These are phyloP conservation scores for Skeletonema tropicum DNA, from an alignment of 108 stramenopile genomes.

Conservation along the genomic window DNA sequence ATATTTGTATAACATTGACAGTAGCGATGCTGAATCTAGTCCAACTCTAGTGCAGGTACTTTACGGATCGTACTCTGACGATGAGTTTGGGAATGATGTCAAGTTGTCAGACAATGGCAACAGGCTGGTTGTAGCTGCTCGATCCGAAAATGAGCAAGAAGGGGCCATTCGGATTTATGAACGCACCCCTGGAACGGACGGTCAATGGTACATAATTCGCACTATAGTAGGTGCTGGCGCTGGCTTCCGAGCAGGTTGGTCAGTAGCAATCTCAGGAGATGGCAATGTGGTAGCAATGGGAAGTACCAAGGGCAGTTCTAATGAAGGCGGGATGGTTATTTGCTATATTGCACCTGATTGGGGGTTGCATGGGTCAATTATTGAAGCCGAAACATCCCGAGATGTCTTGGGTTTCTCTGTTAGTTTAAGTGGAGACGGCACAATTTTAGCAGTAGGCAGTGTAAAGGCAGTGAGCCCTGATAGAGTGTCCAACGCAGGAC, in stretches of 20 bases:
- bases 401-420: slow-evolving; percentile 9
- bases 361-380: background rate
- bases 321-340: background rate
- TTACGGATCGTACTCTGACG: background rate
- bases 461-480: background rate
- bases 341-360: slow-evolving; percentile 3
- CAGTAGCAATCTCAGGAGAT: slow-evolving; percentile 3
- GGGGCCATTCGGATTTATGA: slow-evolving; percentile 16
- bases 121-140: background rate
- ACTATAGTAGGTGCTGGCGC: background rate
- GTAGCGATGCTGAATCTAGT: background rate
- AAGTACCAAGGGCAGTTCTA: slow-evolving; percentile 5
- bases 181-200: background rate
- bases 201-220: background rate
- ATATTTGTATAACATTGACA: background rate
- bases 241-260: background rate
- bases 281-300: slow-evolving; percentile 17
- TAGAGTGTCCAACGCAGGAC: slow-evolving; percentile 11
- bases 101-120: background rate
- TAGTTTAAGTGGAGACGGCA: slow-evolving; percentile 1
- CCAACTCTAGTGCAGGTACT: background rate
- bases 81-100: background rate
- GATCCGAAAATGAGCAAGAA: slow-evolving; percentile 8
- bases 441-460: slow-evolving; percentile 5
- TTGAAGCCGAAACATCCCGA: background rate